These are phyloP conservation scores for Dactylellina haptotyla DNA, from an alignment of 2,329 filamentous ascomycete species.

Conservation along the genomic window DNA sequence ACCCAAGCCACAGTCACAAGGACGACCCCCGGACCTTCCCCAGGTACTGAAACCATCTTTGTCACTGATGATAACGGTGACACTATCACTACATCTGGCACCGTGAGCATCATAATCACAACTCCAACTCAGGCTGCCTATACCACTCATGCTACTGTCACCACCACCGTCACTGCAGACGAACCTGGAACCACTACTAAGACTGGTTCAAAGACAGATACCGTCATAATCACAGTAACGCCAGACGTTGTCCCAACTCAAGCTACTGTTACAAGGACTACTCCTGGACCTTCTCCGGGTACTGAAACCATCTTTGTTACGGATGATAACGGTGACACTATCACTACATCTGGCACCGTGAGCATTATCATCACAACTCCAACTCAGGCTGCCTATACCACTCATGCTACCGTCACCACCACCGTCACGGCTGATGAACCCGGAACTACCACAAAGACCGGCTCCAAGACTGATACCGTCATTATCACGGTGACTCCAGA, in stretches of 20 bases:
- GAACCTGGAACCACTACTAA: no score
- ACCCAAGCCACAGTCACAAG: not conserved
- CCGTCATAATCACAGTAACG: not conserved
- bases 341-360: no score
- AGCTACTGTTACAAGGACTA: no score
- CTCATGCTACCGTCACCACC: not conserved
- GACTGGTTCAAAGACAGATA: no score
- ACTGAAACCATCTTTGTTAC: no score
- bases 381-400: no score
- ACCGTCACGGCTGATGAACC: not conserved
- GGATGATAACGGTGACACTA: no score
- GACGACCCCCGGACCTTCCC: not conserved
- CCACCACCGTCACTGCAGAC: no score
- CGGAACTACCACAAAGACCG: constrained; percentile 2
- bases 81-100: no score
- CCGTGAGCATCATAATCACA: not conserved
- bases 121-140: not conserved
- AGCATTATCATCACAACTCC: not conserved
- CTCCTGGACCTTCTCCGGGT: no score
- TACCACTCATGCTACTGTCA: no score
- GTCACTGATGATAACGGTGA: not conserved
- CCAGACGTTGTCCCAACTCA: not conserved
- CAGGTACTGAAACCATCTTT: not conserved
- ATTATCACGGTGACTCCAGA: constrained; percentile 1
- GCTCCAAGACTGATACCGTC: not conserved